Conservation (phyloP, 1,284 basidiomycete genomes). For the Ceratobasidium sp. region DNA sequence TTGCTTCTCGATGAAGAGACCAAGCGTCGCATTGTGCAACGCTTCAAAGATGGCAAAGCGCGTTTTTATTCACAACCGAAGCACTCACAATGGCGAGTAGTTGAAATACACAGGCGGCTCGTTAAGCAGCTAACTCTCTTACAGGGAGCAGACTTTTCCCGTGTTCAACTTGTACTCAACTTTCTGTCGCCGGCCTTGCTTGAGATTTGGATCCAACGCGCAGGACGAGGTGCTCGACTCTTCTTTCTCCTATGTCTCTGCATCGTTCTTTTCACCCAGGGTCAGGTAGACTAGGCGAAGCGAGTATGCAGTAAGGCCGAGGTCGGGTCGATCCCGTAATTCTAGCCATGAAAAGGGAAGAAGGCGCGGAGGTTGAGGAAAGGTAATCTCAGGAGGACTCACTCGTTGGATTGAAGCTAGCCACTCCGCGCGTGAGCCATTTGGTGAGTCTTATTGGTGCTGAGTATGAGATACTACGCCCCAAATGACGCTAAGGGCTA, state of each 20-base stretch:
- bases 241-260: not conserved
- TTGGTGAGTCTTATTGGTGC: no score
- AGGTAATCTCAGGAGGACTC: no score
- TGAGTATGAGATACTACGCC: no score
- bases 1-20: not conserved
- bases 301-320: not conserved
- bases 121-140: not conserved
- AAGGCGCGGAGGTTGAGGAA: not conserved
- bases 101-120: not conserved
- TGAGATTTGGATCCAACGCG: conserved; percentile 8
- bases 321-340: not conserved
- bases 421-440: no score
- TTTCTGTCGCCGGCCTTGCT: not conserved
- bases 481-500: no score
- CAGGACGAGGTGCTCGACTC: not conserved
- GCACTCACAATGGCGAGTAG: conserved; percentile 15
- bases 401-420: no score
- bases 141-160: conserved; percentile 2
- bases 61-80: not conserved
- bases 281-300: not conserved
- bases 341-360: not conserved
- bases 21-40: not conserved
- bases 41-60: not conserved
- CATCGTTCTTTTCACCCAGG: not conserved
- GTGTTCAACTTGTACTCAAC: not conserved